Percentiles rank a stretch among this genome's conserved stretches.
These are phyloP conservation scores for Pleurotus tuber-regium DNA, from an alignment of 768 basidiomycete species.

Conservation along the genomic window DNA sequence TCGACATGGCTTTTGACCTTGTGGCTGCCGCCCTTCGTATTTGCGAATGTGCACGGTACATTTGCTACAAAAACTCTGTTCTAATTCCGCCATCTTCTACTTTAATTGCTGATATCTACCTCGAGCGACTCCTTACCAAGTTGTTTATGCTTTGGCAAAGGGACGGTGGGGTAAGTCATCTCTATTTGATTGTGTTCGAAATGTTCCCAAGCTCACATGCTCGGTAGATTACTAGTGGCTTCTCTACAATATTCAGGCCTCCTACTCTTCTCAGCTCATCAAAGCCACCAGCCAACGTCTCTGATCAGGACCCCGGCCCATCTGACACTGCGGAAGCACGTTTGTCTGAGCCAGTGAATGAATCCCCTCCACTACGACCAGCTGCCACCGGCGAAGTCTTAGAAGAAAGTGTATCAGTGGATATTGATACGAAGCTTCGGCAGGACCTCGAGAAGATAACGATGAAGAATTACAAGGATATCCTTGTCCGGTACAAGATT, in stretches of 20 bases:
- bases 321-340: not conserved
- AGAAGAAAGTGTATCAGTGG: not conserved
- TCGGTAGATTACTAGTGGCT: not conserved
- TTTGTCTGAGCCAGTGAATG: not conserved
- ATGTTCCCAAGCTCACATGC: not conserved
- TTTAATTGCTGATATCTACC: not conserved
- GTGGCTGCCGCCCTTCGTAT: conserved; percentile 3
- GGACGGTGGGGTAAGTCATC: not conserved
- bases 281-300: not conserved
- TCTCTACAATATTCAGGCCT: not conserved
- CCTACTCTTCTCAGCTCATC: not conserved
- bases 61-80: not conserved
- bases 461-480: not conserved
- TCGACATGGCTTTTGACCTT: not conserved
- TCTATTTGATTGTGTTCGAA: not conserved
- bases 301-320: not conserved
- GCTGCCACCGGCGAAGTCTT: not conserved
- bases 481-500: not conserved
- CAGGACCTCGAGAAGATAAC: not conserved
- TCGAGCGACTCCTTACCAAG: not conserved
- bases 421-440: not conserved
- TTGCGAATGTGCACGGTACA: not conserved
- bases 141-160: not conserved
- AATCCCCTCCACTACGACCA: not conserved
- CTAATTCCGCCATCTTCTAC: not conserved